phyloP scores from a whole-genome alignment of 441 rosid species.

The Syzygium syzygioides region DNA sequence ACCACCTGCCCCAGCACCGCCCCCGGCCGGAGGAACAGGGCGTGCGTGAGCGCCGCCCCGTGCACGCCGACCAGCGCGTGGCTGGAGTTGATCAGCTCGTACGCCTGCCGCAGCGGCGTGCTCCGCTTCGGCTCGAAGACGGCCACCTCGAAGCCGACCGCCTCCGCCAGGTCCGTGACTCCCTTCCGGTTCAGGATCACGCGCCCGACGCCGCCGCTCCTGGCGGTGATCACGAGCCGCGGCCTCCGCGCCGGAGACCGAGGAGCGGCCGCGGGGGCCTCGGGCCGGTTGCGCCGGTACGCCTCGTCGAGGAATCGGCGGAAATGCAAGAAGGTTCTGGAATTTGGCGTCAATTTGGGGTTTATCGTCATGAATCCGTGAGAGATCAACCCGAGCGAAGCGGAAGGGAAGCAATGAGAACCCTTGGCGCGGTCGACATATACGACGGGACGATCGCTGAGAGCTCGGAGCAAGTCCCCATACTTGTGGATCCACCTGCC shows the following conservation, averaged over 20 bases:
- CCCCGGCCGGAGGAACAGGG: conserved; percentile 15
- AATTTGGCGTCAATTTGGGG: not conserved
- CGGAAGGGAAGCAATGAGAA: conserved; percentile 10
- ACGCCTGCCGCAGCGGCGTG: conserved; percentile 6
- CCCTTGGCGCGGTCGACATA: not conserved
- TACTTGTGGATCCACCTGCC: not conserved
- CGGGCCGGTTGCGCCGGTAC: not conserved
- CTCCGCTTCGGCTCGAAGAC: conserved; percentile 7
- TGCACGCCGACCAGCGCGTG: conserved; percentile 28
- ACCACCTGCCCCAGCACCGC: conserved; percentile 22
- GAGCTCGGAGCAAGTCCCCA: not conserved
- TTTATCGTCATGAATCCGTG: conserved; percentile 1
- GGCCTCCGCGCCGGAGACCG: not conserved
- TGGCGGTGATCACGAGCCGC: conserved; percentile 2
- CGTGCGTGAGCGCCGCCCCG: conserved; percentile 24
- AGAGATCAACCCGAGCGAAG: conserved; percentile 9
- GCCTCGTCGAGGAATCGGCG: not conserved
- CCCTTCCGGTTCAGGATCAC: conserved; percentile 3
- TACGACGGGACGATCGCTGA: conserved; percentile 1
- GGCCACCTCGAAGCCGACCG: conserved; percentile 20
- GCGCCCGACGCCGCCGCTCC: not conserved
- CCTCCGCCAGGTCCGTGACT: not conserved
- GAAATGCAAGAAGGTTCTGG: conserved; percentile 1
- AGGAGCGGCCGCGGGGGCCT: not conserved
- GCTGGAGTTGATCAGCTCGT: conserved; percentile 13